Conservation (phyloP, 1,139 yeast species). For the Wickerhamomyces sp. region DNA sequence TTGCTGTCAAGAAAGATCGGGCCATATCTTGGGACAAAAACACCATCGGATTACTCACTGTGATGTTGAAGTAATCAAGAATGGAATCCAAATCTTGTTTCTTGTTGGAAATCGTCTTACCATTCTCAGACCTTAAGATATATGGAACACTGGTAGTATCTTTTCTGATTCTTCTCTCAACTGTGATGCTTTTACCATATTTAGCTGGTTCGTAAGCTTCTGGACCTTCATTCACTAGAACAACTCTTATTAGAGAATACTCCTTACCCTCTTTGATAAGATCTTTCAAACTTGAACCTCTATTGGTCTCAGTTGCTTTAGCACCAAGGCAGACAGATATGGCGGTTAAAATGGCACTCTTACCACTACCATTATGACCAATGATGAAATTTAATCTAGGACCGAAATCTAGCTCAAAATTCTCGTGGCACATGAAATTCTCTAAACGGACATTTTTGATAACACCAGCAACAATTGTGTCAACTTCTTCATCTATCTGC, state of each 20-base stretch:
- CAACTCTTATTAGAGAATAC: slow-evolving; percentile 56
- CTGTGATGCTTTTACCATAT: slow-evolving; percentile 63
- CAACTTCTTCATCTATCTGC: slow-evolving; percentile 4
- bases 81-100: slow-evolving; percentile 65
- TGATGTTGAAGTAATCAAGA: slow-evolving; percentile 64
- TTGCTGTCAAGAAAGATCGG: slow-evolving; percentile 75
- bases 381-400: slow-evolving; percentile 86
- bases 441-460: slow-evolving; percentile 52
- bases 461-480: slow-evolving; percentile 22
- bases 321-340: slow-evolving; percentile 92
- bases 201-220: slow-evolving; percentile 59
- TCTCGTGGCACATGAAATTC: slow-evolving; percentile 83
- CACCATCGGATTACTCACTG: slow-evolving; percentile 89
- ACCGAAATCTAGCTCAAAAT: slow-evolving; percentile 71
- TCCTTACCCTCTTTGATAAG: slow-evolving; percentile 75
- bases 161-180: slow-evolving; percentile 64
- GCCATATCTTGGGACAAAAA: slow-evolving; percentile 94
- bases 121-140: slow-evolving; percentile 45
- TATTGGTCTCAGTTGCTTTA: slow-evolving; percentile 81
- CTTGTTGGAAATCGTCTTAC: slow-evolving; percentile 52
- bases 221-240: slow-evolving; percentile 56
- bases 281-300: slow-evolving; percentile 69
- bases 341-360: slow-evolving; percentile 88
- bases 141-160: slow-evolving; percentile 46
- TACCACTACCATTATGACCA: slow-evolving; percentile 95